Evolutionary conservation across 1,284 basidiomycete genomes (phyloP), one percentile per base, ranked within the genome.

Genomic region (Meripilus lineatus): DNA sequence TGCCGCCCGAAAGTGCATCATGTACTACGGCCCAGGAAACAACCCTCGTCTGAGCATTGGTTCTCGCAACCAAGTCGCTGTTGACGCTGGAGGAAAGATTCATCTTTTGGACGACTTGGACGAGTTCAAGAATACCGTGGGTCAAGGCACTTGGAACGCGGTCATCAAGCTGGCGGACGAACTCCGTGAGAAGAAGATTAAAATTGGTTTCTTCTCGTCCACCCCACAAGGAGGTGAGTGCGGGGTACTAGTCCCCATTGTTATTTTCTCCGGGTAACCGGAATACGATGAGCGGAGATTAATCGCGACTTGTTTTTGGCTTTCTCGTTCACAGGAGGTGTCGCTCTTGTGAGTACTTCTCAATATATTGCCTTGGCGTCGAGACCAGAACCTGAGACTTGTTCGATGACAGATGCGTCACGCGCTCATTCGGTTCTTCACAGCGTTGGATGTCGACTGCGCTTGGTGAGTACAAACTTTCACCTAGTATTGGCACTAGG

Each of bases 161-260:
- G 80, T 92, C 45, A 75, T 68, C 63, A 87, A 87, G 56, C 79
- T 91, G 38, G 82, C 85, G 3, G 81, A 88, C 47, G 89, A 90
- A 58, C 73, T 93, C 35, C 80, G 81, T 45, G 80, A 86, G 62
- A 88, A 85, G 66, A 84, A 89, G 48, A 70, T 87, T 59, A 89
- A 89, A 65, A 85, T 93, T 48, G 83, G 82, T 26, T 93, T 93
- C 75, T 92, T 93, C 67, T 89, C 85, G 23, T 91, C 89, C 11
- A 93, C 90, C 5, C 90, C 90, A 5, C 90, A 93, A 69, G 90
- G 89, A 73, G 83, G 82, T 81, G 62, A 58, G 68, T 56, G 34
- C 25, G 48, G 55, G 47, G 51, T 49, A 33, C 32, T n/a, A n/a
- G n/a, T n/a, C n/a, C n/a, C n/a, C 23, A 18, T 13, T 7, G 13